These are phyloP conservation scores for Rhodotorula glutinis DNA, from an alignment of 1,284 basidiomycete genomes.

Conservation along the genomic window DNA sequence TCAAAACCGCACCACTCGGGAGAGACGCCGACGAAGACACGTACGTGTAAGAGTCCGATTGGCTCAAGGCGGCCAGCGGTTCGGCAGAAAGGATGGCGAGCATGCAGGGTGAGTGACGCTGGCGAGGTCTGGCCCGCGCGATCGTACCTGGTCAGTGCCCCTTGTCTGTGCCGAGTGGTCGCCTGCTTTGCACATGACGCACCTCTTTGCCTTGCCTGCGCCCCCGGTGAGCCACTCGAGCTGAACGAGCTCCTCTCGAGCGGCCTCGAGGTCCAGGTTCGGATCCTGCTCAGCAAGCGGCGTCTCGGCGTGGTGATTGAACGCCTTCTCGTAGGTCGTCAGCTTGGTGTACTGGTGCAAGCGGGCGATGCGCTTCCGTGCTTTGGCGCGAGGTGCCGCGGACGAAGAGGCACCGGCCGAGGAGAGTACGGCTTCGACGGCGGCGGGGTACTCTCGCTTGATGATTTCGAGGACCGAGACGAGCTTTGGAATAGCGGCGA, in stretches of 20 bases:
- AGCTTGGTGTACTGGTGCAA: constrained; percentile 29
- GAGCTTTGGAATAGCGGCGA: constrained; percentile 21
- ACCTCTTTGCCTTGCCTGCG: constrained; percentile 19
- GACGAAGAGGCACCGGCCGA: not conserved
- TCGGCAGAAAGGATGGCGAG: constrained; percentile 20
- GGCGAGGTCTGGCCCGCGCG: constrained; percentile 9
- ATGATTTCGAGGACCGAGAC: constrained; percentile 31
- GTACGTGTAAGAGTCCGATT: constrained; percentile 6
- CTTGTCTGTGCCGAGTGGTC: no score
- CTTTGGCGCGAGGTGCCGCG: not conserved
- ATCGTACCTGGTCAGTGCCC: no score
- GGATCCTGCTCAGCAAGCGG: not conserved
- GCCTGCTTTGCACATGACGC: no score
- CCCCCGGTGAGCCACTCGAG: constrained; percentile 25
- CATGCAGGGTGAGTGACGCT: constrained; percentile 27
- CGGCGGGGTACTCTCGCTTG: constrained; percentile 14
- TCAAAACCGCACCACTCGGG: no score
- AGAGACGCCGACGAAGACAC: not conserved
- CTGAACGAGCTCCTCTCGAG: constrained; percentile 12
- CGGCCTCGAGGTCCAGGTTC: not conserved
- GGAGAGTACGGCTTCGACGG: not conserved
- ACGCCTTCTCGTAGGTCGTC: constrained; percentile 13
- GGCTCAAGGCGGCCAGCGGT: not conserved
- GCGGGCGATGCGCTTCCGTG: not conserved
- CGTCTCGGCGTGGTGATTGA: not conserved